Evolutionary conservation across 163 green algal genomes (phyloP), one percentile per base, ranked within the genome.

Genomic region (Chlamydomonas reinhardtii): DNA sequence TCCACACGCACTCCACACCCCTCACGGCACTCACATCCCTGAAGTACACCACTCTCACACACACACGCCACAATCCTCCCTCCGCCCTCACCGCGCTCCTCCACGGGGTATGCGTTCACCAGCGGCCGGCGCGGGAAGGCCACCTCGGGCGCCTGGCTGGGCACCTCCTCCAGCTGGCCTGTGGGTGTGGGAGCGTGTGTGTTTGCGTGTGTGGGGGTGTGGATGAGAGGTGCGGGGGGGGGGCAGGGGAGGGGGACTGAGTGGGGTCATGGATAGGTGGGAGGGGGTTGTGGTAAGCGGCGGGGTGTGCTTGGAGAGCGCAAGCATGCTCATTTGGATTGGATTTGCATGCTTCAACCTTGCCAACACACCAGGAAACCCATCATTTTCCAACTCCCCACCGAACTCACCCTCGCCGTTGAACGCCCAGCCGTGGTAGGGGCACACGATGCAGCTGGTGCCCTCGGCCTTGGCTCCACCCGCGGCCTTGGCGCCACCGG

Each of bases 401-500:
- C 39, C 39, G 39, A 48, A 48, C 34, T 77, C 37, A 80, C 94
- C 95, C 5, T 94, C 65, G 14, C 65, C 87, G 74, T 97, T 94
- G 89, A 98, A 94, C 0, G 94, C 94, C 95, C 95, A 98, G 73
- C 93, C 95, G 86, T 98, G 95, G 91, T 98, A 98, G 61, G 94
- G 94, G 90, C 95, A 98, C 54, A 96, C 93, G 15, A 98, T 88
- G 84, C 94, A 97, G 74, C 92, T 90, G 68, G 96, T 90, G 69
- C 90, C 91, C 0, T 56, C 48, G 48, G 11, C 48, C 48, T 56
- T 56, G 48, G 48, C 48, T 9, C 48, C 48, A 14, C 48, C 48
- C n/a, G n/a, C n/a, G n/a, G n/a, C n/a, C 48, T 56, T 56, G 48
- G 48, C 48, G 69, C 91, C 91, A 0, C 1, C 48, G 6, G 12